Percentiles rank a stretch among this genome's conserved stretches.
Conservation (phyloP, 2,329 filamentous ascomycete genomes). For the Trichothecium sympodiale region DNA sequence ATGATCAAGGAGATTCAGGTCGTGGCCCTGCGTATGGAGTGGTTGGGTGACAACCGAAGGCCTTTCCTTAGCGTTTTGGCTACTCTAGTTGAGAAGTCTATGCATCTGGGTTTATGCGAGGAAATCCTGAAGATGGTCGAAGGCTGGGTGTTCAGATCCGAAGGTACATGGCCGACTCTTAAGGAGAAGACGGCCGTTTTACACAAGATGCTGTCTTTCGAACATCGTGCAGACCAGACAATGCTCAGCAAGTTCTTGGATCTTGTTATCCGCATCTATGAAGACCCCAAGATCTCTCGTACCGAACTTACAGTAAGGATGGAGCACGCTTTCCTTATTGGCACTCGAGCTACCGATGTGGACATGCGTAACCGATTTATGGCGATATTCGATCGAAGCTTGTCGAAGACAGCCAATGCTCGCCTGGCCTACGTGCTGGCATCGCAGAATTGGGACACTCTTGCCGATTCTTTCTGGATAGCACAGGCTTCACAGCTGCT, state of each 20-base stretch:
- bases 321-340: constrained; percentile 96
- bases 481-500: constrained; percentile 90
- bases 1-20: constrained; percentile 95
- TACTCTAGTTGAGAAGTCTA: constrained; percentile 88
- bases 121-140: constrained; percentile 94
- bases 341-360: constrained; percentile 83
- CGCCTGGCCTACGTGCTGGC: constrained; percentile 81
- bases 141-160: constrained; percentile 89
- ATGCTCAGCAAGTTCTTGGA: constrained; percentile 90
- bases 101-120: constrained; percentile 75
- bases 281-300: constrained; percentile 88
- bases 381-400: constrained; percentile 86
- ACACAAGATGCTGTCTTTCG: constrained; percentile 98
- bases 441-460: constrained; percentile 92
- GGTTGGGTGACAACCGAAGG: constrained; percentile 77
- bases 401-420: constrained; percentile 85
- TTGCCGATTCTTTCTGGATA: constrained; percentile 93
- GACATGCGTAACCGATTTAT: constrained; percentile 97
- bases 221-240: constrained; percentile 69
- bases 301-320: constrained; percentile 94
- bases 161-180: constrained; percentile 89
- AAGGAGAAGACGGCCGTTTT: constrained; percentile 98
- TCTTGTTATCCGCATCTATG: constrained; percentile 94
- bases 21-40: constrained; percentile 83
- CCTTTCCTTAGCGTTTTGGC: constrained; percentile 94